A percentile compares a stretch with the other conserved stretches of the same genome.
Conservation (phyloP, 75 land plant genomes). For the Selaginella tamariscina region DNA sequence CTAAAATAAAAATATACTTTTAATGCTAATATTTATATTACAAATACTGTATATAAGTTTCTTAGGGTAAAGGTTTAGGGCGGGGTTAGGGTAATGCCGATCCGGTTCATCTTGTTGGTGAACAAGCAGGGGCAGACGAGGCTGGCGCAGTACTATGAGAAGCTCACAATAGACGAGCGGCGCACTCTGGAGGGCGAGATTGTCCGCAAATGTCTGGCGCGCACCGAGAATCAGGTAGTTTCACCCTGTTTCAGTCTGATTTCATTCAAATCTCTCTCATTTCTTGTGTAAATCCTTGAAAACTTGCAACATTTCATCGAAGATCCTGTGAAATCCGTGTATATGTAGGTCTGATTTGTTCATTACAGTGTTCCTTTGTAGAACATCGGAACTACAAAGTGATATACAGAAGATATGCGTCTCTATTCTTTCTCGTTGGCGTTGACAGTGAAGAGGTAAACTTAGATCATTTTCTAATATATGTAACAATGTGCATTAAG, state of each 20-base stretch:
- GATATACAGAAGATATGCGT: slow-evolving; percentile 92
- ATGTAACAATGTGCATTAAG: neutral
- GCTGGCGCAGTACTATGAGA: slow-evolving; percentile 97
- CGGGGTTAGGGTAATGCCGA: slow-evolving; percentile 41
- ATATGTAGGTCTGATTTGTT: neutral
- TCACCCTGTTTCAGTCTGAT: neutral
- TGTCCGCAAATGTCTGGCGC: slow-evolving; percentile 91
- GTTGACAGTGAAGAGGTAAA: slow-evolving; percentile 95
- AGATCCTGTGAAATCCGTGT: neutral
- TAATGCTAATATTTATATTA: too few relatives aligned
- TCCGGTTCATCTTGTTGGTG: slow-evolving; percentile 88
- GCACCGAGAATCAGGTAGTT: slow-evolving; percentile 75
- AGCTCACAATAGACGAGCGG: slow-evolving; percentile 85
- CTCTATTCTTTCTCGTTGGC: slow-evolving; percentile 93
- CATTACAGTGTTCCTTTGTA: slow-evolving; percentile 85
- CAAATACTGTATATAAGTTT: too few relatives aligned
- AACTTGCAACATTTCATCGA: neutral
- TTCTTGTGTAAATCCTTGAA: neutral
- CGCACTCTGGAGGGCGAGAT: slow-evolving; percentile 99
- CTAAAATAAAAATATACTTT: too few relatives aligned
- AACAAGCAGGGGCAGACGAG: slow-evolving; percentile 99
- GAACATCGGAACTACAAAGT: slow-evolving; percentile 97
- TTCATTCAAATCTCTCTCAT: too few relatives aligned
- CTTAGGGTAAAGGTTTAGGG: too few relatives aligned
- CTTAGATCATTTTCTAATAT: neutral